Conservation (phyloP, 176 grass and related monocot genomes). For the Phoenix roebelenii region DNA sequence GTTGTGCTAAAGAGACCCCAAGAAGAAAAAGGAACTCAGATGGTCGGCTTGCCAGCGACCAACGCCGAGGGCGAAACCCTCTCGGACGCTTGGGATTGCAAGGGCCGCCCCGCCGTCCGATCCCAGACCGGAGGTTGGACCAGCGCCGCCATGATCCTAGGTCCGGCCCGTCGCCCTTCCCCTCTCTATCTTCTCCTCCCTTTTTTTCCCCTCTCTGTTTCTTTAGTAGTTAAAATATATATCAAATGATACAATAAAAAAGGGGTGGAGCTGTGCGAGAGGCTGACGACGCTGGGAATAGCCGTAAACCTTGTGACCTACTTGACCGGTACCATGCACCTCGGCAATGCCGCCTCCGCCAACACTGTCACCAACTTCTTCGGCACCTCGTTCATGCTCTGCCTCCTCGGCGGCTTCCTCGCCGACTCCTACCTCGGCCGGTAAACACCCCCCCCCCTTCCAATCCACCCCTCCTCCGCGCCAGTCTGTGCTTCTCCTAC, state of each 20-base stretch:
- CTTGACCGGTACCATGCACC: conserved; percentile 18
- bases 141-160: conserved; percentile 38
- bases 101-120: conserved; percentile 26
- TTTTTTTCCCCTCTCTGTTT: no score
- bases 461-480: not conserved
- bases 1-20: no score
- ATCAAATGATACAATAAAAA: not conserved
- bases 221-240: not conserved
- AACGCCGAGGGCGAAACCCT: not conserved
- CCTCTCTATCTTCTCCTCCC: not conserved
- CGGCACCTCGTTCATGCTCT: conserved; percentile 19
- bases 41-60: conserved; percentile 14
- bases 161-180: not conserved
- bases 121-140: conserved; percentile 28
- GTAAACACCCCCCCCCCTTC: not conserved
- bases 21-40: not conserved
- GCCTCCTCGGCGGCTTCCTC: conserved; percentile 14
- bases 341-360: conserved; percentile 15
- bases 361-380: conserved; percentile 17
- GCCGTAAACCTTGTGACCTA: conserved; percentile 16
- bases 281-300: conserved; percentile 15
- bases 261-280: conserved; percentile 16
- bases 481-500: no score
- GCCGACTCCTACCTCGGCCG: conserved; percentile 16
- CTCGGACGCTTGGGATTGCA: conserved; percentile 34